Evolutionary conservation across 257 asterid species (phyloP).

Genomic region (Osmanthus fragrans): DNA sequence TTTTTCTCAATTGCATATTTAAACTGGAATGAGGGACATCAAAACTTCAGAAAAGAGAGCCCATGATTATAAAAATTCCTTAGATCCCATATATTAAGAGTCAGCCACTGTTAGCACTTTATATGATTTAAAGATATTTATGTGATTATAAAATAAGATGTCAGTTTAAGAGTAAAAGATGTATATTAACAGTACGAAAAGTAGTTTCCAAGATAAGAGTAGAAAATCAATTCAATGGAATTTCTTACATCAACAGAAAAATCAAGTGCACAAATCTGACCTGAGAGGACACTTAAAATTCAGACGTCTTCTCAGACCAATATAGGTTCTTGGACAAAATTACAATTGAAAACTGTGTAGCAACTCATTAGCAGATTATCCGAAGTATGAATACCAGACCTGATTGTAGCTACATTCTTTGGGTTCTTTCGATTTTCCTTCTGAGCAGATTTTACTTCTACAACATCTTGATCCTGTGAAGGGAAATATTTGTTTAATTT

Average conservation of each 20-base stretch:
- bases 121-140: not conserved
- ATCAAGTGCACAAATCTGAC: not conserved
- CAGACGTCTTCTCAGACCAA: not conserved
- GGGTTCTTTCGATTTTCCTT: conserved; percentile 27
- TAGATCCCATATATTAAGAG: conserved; percentile 15
- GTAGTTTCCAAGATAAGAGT: conserved; percentile 13
- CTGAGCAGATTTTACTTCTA: conserved; percentile 29
- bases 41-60: conserved; percentile 39
- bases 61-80: conserved; percentile 16
- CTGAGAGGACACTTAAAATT: conserved; percentile 14
- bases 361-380: conserved; percentile 14
- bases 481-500: conserved; percentile 25
- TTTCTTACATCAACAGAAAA: conserved; percentile 4
- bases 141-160: not conserved
- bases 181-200: conserved; percentile 2
- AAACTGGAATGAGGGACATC: conserved; percentile 37
- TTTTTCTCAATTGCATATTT: conserved; percentile 37
- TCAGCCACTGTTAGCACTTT: not conserved
- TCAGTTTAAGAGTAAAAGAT: not conserved
- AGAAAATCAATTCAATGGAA: not conserved
- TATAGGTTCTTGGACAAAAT: conserved; percentile 1
- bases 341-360: conserved; percentile 1
- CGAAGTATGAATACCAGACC: conserved; percentile 37
- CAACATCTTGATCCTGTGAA: conserved; percentile 25
- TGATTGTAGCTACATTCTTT: conserved; percentile 38